A percentile compares a stretch with the other conserved stretches of the same genome.
These are phyloP conservation scores for Ceratocystis variospora DNA, from an alignment of 2,329 filamentous ascomycete species.

Conservation along the genomic window DNA sequence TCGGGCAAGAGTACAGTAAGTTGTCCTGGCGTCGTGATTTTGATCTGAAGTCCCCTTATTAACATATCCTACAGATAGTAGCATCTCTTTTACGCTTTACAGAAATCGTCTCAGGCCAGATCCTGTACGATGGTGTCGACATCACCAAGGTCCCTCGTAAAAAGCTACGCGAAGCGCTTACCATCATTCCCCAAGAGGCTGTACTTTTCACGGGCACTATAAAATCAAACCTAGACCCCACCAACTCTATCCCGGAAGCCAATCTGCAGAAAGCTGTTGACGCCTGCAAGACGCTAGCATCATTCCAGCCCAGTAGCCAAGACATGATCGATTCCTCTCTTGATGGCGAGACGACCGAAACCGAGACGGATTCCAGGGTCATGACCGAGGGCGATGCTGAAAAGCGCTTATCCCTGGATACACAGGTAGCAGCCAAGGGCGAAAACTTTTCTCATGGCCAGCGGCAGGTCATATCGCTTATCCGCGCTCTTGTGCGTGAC, in stretches of 20 bases:
- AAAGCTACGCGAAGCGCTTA: slow-evolving; percentile 33
- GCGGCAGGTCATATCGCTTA: slow-evolving; percentile 36
- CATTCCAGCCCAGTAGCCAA: slow-evolving; percentile 27
- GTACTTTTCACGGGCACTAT: slow-evolving; percentile 35
- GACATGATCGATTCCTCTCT: slow-evolving; percentile 16
- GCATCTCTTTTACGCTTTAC: slow-evolving; percentile 35
- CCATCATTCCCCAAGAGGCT: slow-evolving; percentile 38
- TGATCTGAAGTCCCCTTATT: not conserved
- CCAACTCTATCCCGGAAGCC: slow-evolving; percentile 34
- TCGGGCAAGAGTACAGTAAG: slow-evolving; percentile 55
- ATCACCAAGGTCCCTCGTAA: slow-evolving; percentile 32
- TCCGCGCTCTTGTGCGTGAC: slow-evolving; percentile 34
- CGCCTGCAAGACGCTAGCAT: slow-evolving; percentile 36
- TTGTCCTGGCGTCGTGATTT: slow-evolving; percentile 28
- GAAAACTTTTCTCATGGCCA: slow-evolving; percentile 37
- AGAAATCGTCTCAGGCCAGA: slow-evolving; percentile 30
- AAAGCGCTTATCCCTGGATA: slow-evolving; percentile 28
- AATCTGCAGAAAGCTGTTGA: slow-evolving; percentile 46
- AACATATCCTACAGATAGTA: slow-evolving; percentile 25
- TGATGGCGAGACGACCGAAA: slow-evolving; percentile 17
- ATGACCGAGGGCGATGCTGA: slow-evolving; percentile 19
- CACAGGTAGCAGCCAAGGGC: slow-evolving; percentile 31
- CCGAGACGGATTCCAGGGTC: not conserved
- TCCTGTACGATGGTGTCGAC: slow-evolving; percentile 35
- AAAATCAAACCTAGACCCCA: slow-evolving; percentile 43